Conservation (phyloP, 306 rosid genomes). For the Vigna mungo region DNA sequence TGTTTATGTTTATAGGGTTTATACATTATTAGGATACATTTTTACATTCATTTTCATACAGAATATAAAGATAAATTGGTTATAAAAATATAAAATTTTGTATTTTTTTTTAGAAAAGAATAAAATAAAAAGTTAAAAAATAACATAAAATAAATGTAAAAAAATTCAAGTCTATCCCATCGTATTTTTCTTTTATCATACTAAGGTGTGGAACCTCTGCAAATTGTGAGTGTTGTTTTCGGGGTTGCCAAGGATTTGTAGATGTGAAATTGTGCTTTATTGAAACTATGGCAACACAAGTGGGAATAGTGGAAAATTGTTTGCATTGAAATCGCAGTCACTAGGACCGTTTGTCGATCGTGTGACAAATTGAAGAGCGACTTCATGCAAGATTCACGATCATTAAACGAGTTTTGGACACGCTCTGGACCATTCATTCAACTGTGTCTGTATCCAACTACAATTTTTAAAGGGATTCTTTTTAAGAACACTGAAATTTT, state of each 20-base stretch:
- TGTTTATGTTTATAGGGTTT: background rate
- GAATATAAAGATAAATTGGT: no score
- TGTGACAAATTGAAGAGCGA: background rate
- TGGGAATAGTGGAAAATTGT: conserved; percentile 7
- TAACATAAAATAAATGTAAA: no score
- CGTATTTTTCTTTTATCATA: no score
- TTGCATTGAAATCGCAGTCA: conserved; percentile 1
- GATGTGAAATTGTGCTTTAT: background rate
- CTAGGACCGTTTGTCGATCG: conserved; percentile 12
- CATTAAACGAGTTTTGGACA: conserved; percentile 24
- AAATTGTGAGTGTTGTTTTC: background rate
- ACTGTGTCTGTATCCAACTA: background rate
- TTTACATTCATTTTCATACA: no score
- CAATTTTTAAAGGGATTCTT: no score
- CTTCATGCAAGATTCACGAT: conserved; percentile 13
- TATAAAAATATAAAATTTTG: no score
- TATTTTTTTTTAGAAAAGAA: no score
- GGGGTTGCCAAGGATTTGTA: background rate
- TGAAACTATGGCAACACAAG: background rate
- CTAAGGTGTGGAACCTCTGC: background rate
- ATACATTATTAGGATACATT: no score
- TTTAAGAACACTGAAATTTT: no score
- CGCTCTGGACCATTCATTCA: background rate
- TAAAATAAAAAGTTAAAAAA: no score
- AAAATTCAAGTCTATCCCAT: no score